Base-by-base conservation (phyloP, 2,329 filamentous ascomycete species). In the Teratosphaeria epicoccoides region DNA sequence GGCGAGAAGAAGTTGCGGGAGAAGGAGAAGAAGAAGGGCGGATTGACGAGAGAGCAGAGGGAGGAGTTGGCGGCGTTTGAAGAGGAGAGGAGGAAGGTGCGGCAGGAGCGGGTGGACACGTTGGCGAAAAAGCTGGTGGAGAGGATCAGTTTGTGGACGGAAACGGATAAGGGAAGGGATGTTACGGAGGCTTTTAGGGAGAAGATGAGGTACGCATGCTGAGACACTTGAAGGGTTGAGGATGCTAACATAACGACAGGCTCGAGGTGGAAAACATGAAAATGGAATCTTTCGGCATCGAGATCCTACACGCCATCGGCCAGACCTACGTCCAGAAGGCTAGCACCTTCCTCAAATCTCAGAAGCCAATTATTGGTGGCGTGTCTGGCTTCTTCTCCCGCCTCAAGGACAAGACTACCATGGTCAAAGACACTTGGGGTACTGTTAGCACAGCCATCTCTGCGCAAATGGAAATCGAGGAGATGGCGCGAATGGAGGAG, bases 381-480 rank as follows among this genome's bases (percentile, higher is more conserved):
- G 93, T 98, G 57, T 86, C 86, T 46, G 93, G 93, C 49, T 97
- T 98, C 78, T 94, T 96, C 71, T 88, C 83, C 52, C 81, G 89
- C 50, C 79, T 98, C 62, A 94, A 93, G 74, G 93, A 98, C 70
- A 97, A 97, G 81, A 91, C 91, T 55, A 93, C 85, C 2, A 79
- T 97, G 56, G 89, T 95, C 63, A 97, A 97, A 77, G 93, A 98
- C 66, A 97, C 93, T 1, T 98, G 93, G 93, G 91, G 87, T 66
- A 98, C 93, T 25, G 96, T 98, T 66, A 89, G 84, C 57, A 94
- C 88, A 49, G 93, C 93, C 37, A 95, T 98, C 59, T 90, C 96
- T 66, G 93, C 93, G 24, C 93, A 98, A 74, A 85, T 95, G 75
- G 95, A 90, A 54, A 95, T 98, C 82, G 91, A 98, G 74, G 91